A percentile compares a stretch with the other conserved stretches of the same genome.
These are phyloP conservation scores for Fusarium nodosum DNA, from an alignment of 2,329 filamentous ascomycete genomes.

Conservation along the genomic window DNA sequence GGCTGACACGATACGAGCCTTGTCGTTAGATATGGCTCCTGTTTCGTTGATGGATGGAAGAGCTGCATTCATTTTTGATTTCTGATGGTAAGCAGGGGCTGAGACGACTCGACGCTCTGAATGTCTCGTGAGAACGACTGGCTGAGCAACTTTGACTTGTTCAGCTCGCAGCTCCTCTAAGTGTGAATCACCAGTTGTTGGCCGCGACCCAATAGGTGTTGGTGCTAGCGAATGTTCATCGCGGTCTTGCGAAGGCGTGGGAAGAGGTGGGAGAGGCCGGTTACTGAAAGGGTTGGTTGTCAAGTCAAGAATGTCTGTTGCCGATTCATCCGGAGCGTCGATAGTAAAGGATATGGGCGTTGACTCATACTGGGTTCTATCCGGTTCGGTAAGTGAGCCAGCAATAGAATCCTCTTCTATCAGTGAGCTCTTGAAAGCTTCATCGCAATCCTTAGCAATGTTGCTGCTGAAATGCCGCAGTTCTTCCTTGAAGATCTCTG, in stretches of 20 bases:
- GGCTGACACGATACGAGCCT: conserved; percentile 62
- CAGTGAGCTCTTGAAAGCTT: conserved; percentile 83
- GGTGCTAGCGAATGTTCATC: conserved; percentile 31
- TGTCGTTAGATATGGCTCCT: conserved; percentile 51
- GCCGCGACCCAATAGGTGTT: conserved; percentile 41
- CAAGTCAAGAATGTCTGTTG: conserved; percentile 20
- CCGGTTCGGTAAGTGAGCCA: conserved; percentile 53
- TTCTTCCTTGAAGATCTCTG: conserved; percentile 74
- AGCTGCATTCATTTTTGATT: conserved; percentile 55
- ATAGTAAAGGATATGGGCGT: conserved; percentile 61
- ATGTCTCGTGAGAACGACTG: conserved; percentile 53
- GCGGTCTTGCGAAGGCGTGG: conserved; percentile 50
- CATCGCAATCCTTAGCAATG: conserved; percentile 90
- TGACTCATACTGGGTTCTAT: conserved; percentile 53
- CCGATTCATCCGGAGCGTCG: conserved; percentile 51
- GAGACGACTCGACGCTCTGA: conserved; percentile 64
- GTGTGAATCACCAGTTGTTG: conserved; percentile 47
- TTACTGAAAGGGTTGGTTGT: conserved; percentile 59
- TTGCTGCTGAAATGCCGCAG: conserved; percentile 86
- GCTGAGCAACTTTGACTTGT: conserved; percentile 51
- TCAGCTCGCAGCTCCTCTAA: conserved; percentile 44
- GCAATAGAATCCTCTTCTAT: conserved; percentile 58
- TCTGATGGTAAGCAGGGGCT: conserved; percentile 63
- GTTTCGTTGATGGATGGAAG: conserved; percentile 66
- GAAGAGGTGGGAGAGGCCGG: conserved; percentile 66